These are phyloP conservation scores for Saccharata proteae DNA, from an alignment of 2,329 filamentous ascomycete genomes.

Conservation along the genomic window DNA sequence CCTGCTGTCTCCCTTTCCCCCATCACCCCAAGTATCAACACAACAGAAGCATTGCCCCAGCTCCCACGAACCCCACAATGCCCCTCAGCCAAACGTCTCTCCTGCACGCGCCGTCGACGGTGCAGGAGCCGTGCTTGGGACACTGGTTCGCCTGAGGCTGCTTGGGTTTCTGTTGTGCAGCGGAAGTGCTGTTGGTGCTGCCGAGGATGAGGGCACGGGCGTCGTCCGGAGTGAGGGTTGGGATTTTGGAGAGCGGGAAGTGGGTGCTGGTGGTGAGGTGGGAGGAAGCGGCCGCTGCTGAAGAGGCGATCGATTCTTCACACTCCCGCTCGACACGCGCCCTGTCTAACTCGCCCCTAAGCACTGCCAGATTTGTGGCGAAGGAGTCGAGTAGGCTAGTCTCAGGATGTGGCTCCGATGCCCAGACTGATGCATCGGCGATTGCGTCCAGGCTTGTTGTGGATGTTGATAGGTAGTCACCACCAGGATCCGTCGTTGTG, in stretches of 20 bases:
- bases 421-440: too few relatives aligned
- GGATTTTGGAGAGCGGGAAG: not conserved
- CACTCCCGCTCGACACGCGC: not conserved
- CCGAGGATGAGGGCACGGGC: too few relatives aligned
- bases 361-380: too few relatives aligned
- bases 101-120: constrained; percentile 6
- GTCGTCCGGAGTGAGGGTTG: not conserved
- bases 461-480: too few relatives aligned
- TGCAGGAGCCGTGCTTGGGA: constrained; percentile 1
- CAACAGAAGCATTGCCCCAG: constrained; percentile 4
- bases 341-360: too few relatives aligned
- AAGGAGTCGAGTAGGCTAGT: too few relatives aligned
- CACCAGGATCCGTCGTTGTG: too few relatives aligned
- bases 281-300: not conserved
- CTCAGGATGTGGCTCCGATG: too few relatives aligned
- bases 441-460: too few relatives aligned
- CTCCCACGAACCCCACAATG: constrained; percentile 1
- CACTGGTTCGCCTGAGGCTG: not conserved
- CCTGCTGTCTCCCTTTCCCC: too few relatives aligned
- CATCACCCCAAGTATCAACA: too few relatives aligned
- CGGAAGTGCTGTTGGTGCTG: not conserved
- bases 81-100: constrained; percentile 8
- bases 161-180: not conserved
- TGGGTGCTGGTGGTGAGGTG: not conserved
- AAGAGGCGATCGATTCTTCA: not conserved